phyloP scores from a whole-genome alignment of 805 yeast genomes.

The Suhomyces prunicola region DNA sequence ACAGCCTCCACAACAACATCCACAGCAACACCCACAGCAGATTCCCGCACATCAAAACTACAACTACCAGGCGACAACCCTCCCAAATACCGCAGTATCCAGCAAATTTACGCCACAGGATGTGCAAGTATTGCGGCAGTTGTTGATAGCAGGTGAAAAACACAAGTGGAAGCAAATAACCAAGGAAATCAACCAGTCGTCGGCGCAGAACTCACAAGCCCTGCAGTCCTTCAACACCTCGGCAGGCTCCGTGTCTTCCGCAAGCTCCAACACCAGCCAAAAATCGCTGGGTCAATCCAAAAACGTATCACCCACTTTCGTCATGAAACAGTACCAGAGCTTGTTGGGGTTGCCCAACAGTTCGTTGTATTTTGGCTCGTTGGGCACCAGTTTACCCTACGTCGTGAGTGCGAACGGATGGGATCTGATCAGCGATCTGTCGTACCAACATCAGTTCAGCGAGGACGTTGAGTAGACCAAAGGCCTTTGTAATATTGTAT shows the following conservation, averaged over 20 bases:
- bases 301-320: slow-evolving; percentile 51
- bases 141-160: slow-evolving; percentile 51
- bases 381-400: slow-evolving; percentile 55
- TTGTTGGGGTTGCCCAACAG: slow-evolving; percentile 55
- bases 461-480: slow-evolving; percentile 10
- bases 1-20: slow-evolving; percentile 5
- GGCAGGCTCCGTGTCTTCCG: neutral
- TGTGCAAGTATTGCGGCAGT: slow-evolving; percentile 42
- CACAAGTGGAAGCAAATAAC: slow-evolving; percentile 61
- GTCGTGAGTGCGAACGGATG: slow-evolving; percentile 47
- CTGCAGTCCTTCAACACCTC: slow-evolving; percentile 1
- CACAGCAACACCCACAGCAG: slow-evolving; percentile 9
- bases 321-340: slow-evolving; percentile 52
- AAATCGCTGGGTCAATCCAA: slow-evolving; percentile 20
- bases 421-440: slow-evolving; percentile 27
- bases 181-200: slow-evolving; percentile 20
- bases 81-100: slow-evolving; percentile 4
- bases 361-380: slow-evolving; percentile 34
- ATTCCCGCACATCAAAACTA: neutral
- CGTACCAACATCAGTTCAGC: slow-evolving; percentile 13
- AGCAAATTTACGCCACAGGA: slow-evolving; percentile 42
- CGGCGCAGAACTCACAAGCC: slow-evolving; percentile 2
- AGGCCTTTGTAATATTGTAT: neutral
- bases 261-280: slow-evolving; percentile 4
- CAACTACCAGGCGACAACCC: neutral